Evolutionary conservation across 345 rosid species (phyloP).

Genomic region (Eucalyptus tenuipes): DNA sequence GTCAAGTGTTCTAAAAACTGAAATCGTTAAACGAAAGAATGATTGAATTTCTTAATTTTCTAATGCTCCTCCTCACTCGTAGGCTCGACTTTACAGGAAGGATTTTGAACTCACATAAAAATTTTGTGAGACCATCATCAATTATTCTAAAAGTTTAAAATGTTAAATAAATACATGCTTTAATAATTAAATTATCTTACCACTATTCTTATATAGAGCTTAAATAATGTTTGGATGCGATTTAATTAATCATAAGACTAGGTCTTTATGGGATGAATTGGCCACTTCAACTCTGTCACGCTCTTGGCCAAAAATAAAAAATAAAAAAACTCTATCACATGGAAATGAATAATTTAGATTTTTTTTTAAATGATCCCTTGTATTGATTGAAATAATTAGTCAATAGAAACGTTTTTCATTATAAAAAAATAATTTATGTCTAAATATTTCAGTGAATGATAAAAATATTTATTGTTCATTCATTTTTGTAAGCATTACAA

Average conservation of each 20-base stretch:
- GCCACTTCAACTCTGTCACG: neutral
- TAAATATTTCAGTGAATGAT: neutral
- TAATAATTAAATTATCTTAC: neutral
- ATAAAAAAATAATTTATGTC: too few relatives aligned
- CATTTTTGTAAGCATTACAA: too few relatives aligned
- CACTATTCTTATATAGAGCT: neutral
- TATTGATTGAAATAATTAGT: too few relatives aligned
- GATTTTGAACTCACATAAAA: neutral
- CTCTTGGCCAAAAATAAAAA: too few relatives aligned
- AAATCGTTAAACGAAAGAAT: neutral
- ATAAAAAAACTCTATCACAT: too few relatives aligned
- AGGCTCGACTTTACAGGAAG: neutral
- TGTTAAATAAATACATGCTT: neutral
- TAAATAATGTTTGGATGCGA: neutral
- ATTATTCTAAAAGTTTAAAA: neutral
- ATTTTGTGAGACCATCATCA: neutral
- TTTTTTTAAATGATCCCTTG: too few relatives aligned
- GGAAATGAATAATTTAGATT: too few relatives aligned
- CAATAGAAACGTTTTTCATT: too few relatives aligned
- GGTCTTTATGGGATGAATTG: neutral
- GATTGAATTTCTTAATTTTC: neutral
- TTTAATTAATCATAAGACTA: neutral
- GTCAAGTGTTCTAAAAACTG: neutral
- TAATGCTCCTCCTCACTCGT: neutral
- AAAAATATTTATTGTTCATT: too few relatives aligned